These are phyloP conservation scores for Sphagnurus paluster DNA, from an alignment of 1,284 basidiomycete genomes.

Conservation along the genomic window DNA sequence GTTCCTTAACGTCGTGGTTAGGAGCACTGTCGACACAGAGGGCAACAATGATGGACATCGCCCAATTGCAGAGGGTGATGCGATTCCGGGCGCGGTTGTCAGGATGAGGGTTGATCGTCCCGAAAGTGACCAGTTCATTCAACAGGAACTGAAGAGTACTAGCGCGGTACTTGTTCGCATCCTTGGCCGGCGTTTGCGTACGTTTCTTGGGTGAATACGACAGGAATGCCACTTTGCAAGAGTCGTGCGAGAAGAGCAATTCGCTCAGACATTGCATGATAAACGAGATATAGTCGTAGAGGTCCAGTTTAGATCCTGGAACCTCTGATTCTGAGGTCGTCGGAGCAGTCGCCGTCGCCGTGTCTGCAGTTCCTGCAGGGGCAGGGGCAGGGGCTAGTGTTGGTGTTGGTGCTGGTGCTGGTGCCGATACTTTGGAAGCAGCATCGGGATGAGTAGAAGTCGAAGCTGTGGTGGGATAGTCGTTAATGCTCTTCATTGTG, in stretches of 20 bases:
- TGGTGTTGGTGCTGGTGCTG: too few species aligned
- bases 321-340: conserved; percentile 8
- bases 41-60: conserved; percentile 89
- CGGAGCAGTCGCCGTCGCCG: neutral
- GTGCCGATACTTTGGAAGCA: conserved; percentile 17
- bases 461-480: conserved; percentile 18
- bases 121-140: conserved; percentile 76
- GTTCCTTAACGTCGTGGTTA: conserved; percentile 71
- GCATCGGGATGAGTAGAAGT: conserved; percentile 15
- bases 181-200: conserved; percentile 61
- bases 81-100: conserved; percentile 55
- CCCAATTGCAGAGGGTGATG: conserved; percentile 80
- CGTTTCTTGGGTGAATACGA: conserved; percentile 76
- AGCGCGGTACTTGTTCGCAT: conserved; percentile 56
- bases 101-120: conserved; percentile 65
- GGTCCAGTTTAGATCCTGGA: conserved; percentile 29
- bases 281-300: conserved; percentile 76
- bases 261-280: conserved; percentile 93
- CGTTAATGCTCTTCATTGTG: conserved; percentile 48
- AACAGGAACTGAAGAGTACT: conserved; percentile 77
- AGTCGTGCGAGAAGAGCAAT: conserved; percentile 89
- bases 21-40: conserved; percentile 84
- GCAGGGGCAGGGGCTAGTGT: too few species aligned
- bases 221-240: conserved; percentile 88
- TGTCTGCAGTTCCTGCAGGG: conserved; percentile 12